Evolutionary conservation across 2,329 filamentous ascomycete species (phyloP), one percentile per base, ranked within the genome.

Genomic region (Fusarium concolor): DNA sequence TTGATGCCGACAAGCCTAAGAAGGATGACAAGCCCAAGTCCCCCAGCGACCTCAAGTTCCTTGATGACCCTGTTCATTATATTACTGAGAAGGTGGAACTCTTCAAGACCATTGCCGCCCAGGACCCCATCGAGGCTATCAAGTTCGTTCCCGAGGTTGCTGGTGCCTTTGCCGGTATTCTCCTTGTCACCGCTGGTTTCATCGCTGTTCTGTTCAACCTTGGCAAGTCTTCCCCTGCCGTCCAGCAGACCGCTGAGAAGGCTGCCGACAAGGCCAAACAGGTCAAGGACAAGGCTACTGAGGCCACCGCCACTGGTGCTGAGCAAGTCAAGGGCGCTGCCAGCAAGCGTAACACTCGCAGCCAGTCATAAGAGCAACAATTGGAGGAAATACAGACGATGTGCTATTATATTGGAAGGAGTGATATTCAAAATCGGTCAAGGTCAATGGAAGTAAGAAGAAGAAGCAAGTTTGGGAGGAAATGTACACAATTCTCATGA

Each of bases 131-230:
- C 71, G 86, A 94, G 82, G 94, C 94, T 53, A 84, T 94, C 83
- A 92, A 93, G 84, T 92, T 93, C 74, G 92, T 97, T 70, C 96
- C 96, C 71, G 96, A 97, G 83, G 90, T 97, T 73, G 93, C 94
- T 68, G 94, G 89, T 76, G 92, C 89, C 76, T 83, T 97, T 76
- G 91, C 85, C 76, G 92, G 90, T 71, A 79, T 94, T 68, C 78
- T 90, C 44, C 82, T 93, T 57, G 89, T 91, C 47, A 76, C 96
- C 71, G 78, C 97, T 65, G 88, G 90, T 71, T 74, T 97, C 68
- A 80, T 96, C 68, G 81, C 92, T 67, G 86, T 88, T 72, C 82
- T 92, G 68, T 80, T 95, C 74, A 85, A 87, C 71, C 80, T 88
- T 68, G 88, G 89, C 74, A 85, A 87, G 57, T 83, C 26, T 9